Percentiles rank a stretch among this genome's conserved stretches.
Evolutionary conservation across 495 filamentous ascomycete genomes (phyloP).

Genomic region (Bombardia bombarda): DNA sequence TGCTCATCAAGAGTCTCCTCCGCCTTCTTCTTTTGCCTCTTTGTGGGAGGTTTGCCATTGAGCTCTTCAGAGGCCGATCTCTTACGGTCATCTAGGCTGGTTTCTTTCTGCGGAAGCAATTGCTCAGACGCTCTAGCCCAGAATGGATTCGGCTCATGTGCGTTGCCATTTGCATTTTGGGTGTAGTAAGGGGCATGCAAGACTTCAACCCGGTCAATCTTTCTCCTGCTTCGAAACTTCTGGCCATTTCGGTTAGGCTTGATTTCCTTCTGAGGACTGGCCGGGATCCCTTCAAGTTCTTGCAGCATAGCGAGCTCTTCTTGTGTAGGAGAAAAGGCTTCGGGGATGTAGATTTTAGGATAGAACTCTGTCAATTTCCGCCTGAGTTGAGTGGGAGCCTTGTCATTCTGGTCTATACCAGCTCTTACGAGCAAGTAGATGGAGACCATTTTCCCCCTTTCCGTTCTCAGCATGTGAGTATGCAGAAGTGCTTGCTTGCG

Average conservation of each 20-base stretch:
- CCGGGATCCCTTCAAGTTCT: constrained; percentile 13
- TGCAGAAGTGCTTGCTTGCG: constrained; percentile 17
- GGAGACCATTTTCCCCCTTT: constrained; percentile 13
- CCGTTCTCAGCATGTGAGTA: constrained; percentile 23
- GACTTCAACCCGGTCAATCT: constrained; percentile 25
- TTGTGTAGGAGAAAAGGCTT: constrained; percentile 30
- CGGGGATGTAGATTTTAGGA: constrained; percentile 34
- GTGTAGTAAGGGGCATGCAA: constrained; percentile 30
- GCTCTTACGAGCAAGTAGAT: constrained; percentile 17
- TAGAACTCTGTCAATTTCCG: constrained; percentile 35
- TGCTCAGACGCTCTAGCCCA: constrained; percentile 10
- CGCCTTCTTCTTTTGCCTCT: constrained; percentile 4
- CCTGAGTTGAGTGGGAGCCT: constrained; percentile 18
- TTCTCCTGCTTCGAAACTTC: constrained; percentile 22
- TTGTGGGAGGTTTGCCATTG: constrained; percentile 4
- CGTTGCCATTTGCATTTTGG: constrained; percentile 7
- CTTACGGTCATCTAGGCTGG: constrained; percentile 5
- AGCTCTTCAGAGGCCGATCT: constrained; percentile 6
- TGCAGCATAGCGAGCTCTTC: constrained; percentile 25
- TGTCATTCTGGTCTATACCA: constrained; percentile 18
- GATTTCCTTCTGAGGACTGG: constrained; percentile 2
- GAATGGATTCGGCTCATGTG: constrained; percentile 9
- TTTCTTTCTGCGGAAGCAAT: background rate
- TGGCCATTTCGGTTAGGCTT: constrained; percentile 20
- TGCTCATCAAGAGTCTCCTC: background rate